phyloP scores from a whole-genome alignment of 2,329 filamentous ascomycete species.

The Claviceps paspali region DNA sequence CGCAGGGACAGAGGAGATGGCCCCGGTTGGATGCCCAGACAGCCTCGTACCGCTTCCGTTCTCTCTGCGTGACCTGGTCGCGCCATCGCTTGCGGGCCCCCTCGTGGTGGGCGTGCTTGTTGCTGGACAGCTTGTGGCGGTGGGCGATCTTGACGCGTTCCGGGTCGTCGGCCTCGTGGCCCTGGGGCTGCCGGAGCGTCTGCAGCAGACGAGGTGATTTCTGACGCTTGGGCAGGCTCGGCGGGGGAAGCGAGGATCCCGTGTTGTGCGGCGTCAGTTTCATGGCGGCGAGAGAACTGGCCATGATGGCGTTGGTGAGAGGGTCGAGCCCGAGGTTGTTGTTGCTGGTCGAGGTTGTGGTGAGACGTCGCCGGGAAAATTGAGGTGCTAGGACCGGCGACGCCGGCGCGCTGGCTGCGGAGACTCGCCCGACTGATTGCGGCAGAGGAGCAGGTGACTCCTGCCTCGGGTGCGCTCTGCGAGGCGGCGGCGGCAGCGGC shows the following conservation, averaged over 20 bases:
- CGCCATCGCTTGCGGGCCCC: conserved; percentile 63
- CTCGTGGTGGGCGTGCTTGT: conserved; percentile 61
- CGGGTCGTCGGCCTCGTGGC: conserved; percentile 36
- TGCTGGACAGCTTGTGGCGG: conserved; percentile 36
- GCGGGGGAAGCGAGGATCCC: conserved; percentile 19
- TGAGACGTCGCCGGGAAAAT: conserved; percentile 14
- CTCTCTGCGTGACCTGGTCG: conserved; percentile 54
- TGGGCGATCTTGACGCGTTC: conserved; percentile 29
- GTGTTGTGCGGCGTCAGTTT: conserved; percentile 30
- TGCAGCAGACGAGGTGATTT: conserved; percentile 42
- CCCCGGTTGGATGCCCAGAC: conserved; percentile 75
- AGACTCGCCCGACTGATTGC: conserved; percentile 4
- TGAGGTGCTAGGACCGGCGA: conserved; percentile 19
- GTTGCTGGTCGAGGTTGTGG: conserved; percentile 15
- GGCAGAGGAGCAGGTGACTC: conserved; percentile 7
- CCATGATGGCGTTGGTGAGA: conserved; percentile 60
- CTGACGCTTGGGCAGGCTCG: conserved; percentile 25
- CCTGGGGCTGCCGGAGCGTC: conserved; percentile 45
- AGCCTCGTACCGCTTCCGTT: conserved; percentile 69
- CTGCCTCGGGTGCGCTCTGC: neutral
- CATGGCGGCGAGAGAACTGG: conserved; percentile 55
- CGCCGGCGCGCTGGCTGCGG: conserved; percentile 16
- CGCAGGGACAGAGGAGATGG: conserved; percentile 20
- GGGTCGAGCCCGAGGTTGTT: conserved; percentile 40
- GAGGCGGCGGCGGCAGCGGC: conserved; percentile 1